These are phyloP conservation scores for Debaryomyces prosopidis DNA, from an alignment of 805 yeast genomes.

Conservation along the genomic window DNA sequence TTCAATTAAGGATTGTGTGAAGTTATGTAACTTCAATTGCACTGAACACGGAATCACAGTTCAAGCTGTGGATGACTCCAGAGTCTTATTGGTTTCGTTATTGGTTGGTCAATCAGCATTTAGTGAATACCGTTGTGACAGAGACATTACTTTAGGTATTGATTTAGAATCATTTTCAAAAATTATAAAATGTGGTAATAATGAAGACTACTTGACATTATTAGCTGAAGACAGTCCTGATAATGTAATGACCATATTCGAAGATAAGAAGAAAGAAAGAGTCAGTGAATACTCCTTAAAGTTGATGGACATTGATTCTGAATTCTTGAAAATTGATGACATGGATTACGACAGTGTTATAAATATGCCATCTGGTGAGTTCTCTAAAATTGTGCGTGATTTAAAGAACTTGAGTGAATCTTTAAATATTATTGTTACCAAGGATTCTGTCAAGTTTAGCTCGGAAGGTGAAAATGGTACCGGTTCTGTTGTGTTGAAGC, in stretches of 20 bases:
- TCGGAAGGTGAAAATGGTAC: slow-evolving; percentile 92
- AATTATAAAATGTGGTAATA: slow-evolving; percentile 87
- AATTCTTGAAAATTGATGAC: slow-evolving; percentile 89
- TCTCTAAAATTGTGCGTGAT: slow-evolving; percentile 87
- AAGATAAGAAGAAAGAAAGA: slow-evolving; percentile 87
- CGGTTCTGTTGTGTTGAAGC: slow-evolving; percentile 84
- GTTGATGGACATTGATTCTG: slow-evolving; percentile 95
- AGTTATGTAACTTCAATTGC: slow-evolving; percentile 94
- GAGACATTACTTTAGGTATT: slow-evolving; percentile 87
- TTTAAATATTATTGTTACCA: slow-evolving; percentile 79
- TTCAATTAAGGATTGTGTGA: slow-evolving; percentile 91
- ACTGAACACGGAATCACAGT: slow-evolving; percentile 93
- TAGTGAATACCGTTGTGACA: slow-evolving; percentile 91
- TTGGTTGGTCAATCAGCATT: slow-evolving; percentile 88
- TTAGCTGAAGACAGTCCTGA: slow-evolving; percentile 90
- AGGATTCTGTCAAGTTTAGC: slow-evolving; percentile 86
- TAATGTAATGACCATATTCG: slow-evolving; percentile 76
- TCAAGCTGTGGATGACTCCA: slow-evolving; percentile 97
- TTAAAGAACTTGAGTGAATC: slow-evolving; percentile 86
- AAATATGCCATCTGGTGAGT: slow-evolving; percentile 84
- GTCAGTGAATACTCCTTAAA: slow-evolving; percentile 89
- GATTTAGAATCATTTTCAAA: slow-evolving; percentile 86
- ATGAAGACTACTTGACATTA: slow-evolving; percentile 82
- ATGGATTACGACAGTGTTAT: slow-evolving; percentile 86
- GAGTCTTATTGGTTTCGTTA: slow-evolving; percentile 87